Evolutionary conservation across 2,329 filamentous ascomycete species (phyloP), one percentile per base, ranked within the genome.

Genomic region (Epichloe festucae): DNA sequence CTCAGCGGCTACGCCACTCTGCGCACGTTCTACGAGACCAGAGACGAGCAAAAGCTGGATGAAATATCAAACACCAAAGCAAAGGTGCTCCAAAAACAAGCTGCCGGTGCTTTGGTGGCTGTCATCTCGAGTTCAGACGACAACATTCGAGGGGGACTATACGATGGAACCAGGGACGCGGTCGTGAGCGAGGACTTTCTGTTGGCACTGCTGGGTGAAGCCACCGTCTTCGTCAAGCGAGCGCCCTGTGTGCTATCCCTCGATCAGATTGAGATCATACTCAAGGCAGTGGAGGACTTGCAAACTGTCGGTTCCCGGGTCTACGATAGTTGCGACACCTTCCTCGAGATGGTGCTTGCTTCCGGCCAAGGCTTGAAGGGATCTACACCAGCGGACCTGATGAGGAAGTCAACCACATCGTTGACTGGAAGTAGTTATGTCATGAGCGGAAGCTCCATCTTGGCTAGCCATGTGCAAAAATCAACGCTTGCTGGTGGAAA

Each of bases 1-100:
- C 81, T 96, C 10, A 93, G 87, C 64, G 91, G 91, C 21, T 97
- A 97, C 62, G 91, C 90, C 21, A 95, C 89, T 0, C 74, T 97
- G 19, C 85, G 91, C 38, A 85, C 84, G 58, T 96, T 91, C 71
- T 97, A 95, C 67, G 85, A 90, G 55, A 77, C 90, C n/a, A 81
- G 91, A 47, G 91, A 97, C 62, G 56, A 62, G 12, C 57, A 59
- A 41, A 59, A 60, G 10, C 48, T 61, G n/a, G 59, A 63, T 34
- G 60, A 58, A 3, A 55, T 62, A 40, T 62, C 65, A 1, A 49
- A 62, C 3, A 54, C 64, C 23, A 70, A 71, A 53, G 76, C 82
- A 0, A 69, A 82, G 21, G 73, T 78, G 12, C 73, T 84, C 19
- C 85, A 82, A 57, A 79, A 81, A 51, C 80, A 85, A 57, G 76